These are phyloP conservation scores for Basipetospora sp. DNA, from an alignment of 2,329 filamentous ascomycete genomes.

Conservation along the genomic window DNA sequence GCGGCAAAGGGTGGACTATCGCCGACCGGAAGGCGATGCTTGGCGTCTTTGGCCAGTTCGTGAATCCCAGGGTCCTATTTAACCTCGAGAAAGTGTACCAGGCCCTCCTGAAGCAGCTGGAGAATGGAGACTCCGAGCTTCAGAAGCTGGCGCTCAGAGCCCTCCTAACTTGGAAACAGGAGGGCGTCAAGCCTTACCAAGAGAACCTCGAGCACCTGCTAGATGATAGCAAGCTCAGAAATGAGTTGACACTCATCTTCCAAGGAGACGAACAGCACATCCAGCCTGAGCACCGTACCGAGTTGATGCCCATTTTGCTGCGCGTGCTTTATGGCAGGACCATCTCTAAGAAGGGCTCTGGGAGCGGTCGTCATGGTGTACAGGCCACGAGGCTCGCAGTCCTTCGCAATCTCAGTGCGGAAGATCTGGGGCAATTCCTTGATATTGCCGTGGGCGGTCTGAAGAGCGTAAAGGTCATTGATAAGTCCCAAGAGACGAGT, in stretches of 20 bases:
- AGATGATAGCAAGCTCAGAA: constrained; percentile 81
- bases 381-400: constrained; percentile 69
- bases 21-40: constrained; percentile 76
- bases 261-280: constrained; percentile 56
- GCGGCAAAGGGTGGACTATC: constrained; percentile 49
- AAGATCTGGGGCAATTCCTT: constrained; percentile 68
- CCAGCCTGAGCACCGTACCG: constrained; percentile 53
- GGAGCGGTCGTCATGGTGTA: constrained; percentile 66
- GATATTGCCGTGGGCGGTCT: constrained; percentile 65
- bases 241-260: constrained; percentile 82
- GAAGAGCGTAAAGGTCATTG: constrained; percentile 42
- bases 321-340: constrained; percentile 79
- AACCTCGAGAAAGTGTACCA: constrained; percentile 61
- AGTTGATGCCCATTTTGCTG: constrained; percentile 73
- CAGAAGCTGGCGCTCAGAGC: constrained; percentile 75
- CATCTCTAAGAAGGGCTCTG: constrained; percentile 64
- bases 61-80: constrained; percentile 73
- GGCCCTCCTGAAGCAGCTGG: constrained; percentile 58
- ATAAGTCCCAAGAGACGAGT: constrained; percentile 32
- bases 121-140: constrained; percentile 79
- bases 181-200: constrained; percentile 60
- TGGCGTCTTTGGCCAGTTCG: constrained; percentile 66
- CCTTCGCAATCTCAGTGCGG: constrained; percentile 58
- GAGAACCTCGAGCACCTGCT: constrained; percentile 76
- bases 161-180: constrained; percentile 77